Evolutionary conservation across 768 basidiomycete species (phyloP).

Genomic region (Tylopilus rubrobrunneus): DNA sequence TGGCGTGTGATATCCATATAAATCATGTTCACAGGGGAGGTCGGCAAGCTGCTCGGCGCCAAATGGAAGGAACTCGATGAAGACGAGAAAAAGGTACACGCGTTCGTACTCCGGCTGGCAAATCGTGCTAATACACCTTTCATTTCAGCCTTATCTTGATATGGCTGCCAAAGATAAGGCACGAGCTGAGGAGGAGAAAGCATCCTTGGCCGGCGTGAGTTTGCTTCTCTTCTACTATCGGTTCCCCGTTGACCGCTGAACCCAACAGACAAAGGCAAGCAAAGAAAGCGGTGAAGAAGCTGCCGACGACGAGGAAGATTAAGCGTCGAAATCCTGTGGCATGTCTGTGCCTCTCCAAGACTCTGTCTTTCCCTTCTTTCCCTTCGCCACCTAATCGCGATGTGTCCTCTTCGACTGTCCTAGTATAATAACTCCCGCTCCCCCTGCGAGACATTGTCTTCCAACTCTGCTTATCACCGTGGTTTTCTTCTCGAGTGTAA

Average conservation of each 20-base stretch:
- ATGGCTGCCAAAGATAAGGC: slow-evolving; percentile 84
- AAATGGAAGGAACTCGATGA: slow-evolving; percentile 97
- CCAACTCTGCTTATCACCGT: slow-evolving; percentile 16
- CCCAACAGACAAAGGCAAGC: slow-evolving; percentile 26
- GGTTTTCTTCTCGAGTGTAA: slow-evolving; percentile 15
- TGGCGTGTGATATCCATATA: slow-evolving; percentile 1
- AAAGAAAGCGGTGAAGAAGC: slow-evolving; percentile 37
- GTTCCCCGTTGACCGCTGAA: not conserved
- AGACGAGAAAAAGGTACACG: slow-evolving; percentile 83
- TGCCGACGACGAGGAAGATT: slow-evolving; percentile 42
- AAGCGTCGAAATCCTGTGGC: slow-evolving; percentile 12
- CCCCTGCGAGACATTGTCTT: slow-evolving; percentile 27
- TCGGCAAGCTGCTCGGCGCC: slow-evolving; percentile 91
- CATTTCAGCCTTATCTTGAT: slow-evolving; percentile 80
- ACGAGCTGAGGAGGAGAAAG: slow-evolving; percentile 81
- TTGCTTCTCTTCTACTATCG: not conserved
- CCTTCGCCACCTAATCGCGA: slow-evolving; percentile 19
- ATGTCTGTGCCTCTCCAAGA: slow-evolving; percentile 18
- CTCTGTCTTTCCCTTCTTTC: slow-evolving; percentile 4
- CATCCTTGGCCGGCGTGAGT: slow-evolving; percentile 38
- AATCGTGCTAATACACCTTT: slow-evolving; percentile 7
- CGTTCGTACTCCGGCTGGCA: not conserved
- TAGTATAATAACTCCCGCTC: slow-evolving; percentile 18
- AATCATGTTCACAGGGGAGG: slow-evolving; percentile 55
- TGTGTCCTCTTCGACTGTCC: slow-evolving; percentile 6